Percentiles rank a stretch among this genome's conserved stretches.
Conservation (phyloP, 805 yeast species). For the Saccharomyces jurei region DNA sequence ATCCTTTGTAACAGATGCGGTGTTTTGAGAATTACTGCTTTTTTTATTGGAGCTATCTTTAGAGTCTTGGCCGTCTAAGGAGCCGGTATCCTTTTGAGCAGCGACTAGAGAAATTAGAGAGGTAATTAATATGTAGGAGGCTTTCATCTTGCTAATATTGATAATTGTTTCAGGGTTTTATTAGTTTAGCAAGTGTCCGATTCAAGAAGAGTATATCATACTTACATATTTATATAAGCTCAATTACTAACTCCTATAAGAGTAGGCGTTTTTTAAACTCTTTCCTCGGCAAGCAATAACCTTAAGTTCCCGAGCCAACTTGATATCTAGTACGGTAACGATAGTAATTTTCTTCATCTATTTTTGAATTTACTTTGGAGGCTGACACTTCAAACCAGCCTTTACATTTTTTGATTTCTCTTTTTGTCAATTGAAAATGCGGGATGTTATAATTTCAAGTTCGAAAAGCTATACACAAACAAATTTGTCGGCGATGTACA, state of each 20-base stretch:
- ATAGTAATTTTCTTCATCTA: background rate
- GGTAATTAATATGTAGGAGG: background rate
- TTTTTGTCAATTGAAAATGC: background rate
- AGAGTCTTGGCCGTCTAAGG: background rate
- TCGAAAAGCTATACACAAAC: background rate
- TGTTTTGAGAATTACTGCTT: background rate
- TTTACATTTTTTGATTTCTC: background rate
- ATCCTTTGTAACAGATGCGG: background rate
- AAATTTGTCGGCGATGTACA: background rate
- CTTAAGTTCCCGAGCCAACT: background rate
- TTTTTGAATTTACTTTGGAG: background rate
- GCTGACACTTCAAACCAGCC: background rate
- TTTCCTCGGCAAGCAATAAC: background rate
- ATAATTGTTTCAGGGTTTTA: background rate
- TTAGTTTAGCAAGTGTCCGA: background rate
- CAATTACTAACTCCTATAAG: background rate
- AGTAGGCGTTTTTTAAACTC: background rate
- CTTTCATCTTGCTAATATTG: background rate
- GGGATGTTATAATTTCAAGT: background rate
- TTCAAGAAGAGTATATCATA: background rate
- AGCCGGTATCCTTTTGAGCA: conserved; percentile 1
- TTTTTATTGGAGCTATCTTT: background rate
- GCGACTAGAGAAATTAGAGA: background rate
- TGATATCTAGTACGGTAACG: background rate
- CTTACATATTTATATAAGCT: background rate